Evolutionary conservation across 1,284 basidiomycete species (phyloP).

Genomic region (Austroboletus niveus): DNA sequence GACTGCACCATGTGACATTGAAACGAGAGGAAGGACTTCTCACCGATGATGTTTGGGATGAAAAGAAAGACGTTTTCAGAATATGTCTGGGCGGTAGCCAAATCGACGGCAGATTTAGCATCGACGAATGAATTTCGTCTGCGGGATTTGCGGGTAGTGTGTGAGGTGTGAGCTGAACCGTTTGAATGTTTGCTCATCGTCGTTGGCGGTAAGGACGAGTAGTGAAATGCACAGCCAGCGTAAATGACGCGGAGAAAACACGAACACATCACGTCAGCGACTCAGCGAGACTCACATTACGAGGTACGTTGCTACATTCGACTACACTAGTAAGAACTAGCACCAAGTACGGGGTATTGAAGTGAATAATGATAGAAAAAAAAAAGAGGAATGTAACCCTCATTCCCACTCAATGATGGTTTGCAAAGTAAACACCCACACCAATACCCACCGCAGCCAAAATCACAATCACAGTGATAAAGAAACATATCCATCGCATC

Average conservation of each 20-base stretch:
- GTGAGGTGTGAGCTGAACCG: slow-evolving; percentile 19
- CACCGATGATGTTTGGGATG: slow-evolving; percentile 94
- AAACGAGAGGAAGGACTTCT: slow-evolving; percentile 17
- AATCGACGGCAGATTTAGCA: slow-evolving; percentile 76
- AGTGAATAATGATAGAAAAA: not conserved
- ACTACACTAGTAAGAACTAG: not conserved
- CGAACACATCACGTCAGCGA: slow-evolving; percentile 24
- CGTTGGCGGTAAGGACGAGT: slow-evolving; percentile 3
- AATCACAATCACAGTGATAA: slow-evolving; percentile 27
- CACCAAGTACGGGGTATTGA: not conserved
- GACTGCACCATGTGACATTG: not conserved
- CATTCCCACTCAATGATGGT: not conserved
- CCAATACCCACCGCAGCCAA: slow-evolving; percentile 29
- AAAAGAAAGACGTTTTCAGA: slow-evolving; percentile 96
- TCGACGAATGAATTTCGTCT: slow-evolving; percentile 54
- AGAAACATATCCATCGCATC: slow-evolving; percentile 81
- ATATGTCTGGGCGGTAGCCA: slow-evolving; percentile 80
- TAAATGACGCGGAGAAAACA: slow-evolving; percentile 28
- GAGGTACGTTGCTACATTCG: not conserved
- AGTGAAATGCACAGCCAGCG: not conserved
- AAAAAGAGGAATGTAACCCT: not conserved
- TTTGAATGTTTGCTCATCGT: slow-evolving; percentile 30
- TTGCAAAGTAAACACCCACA: slow-evolving; percentile 30
- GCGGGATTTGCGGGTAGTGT: slow-evolving; percentile 16
- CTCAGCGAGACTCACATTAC: slow-evolving; percentile 14